phyloP scores from a whole-genome alignment of 202 grass and related monocot genomes.

The Setaria italica region DNA sequence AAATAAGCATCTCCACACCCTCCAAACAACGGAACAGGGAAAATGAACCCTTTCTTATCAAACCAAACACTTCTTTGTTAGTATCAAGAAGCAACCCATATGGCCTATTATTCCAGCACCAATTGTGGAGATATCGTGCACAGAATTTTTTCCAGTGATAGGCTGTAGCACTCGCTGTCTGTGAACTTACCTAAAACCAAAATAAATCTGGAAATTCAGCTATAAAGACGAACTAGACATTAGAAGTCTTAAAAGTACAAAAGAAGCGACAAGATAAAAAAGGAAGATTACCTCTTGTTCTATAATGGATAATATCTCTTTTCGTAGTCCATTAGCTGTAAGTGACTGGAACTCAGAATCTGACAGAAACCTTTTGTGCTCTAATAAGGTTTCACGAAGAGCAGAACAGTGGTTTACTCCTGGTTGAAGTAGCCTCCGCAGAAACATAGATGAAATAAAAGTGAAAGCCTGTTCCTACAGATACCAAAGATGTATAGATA shows the following conservation, averaged over 20 bases:
- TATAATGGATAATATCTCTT: constrained; percentile 87
- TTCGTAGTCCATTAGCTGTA: constrained; percentile 74
- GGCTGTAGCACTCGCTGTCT: constrained; percentile 58
- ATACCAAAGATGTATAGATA: constrained; percentile 41
- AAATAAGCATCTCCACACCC: constrained; percentile 75
- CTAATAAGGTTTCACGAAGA: constrained; percentile 80
- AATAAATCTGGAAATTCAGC: constrained; percentile 48
- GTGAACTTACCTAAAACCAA: constrained; percentile 68
- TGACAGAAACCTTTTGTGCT: constrained; percentile 88
- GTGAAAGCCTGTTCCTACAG: constrained; percentile 74
- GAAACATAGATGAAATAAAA: constrained; percentile 93
- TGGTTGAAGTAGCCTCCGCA: constrained; percentile 91
- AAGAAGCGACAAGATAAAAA: constrained; percentile 14
- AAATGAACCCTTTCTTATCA: constrained; percentile 88
- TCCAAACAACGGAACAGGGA: constrained; percentile 91
- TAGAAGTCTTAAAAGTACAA: constrained; percentile 28
- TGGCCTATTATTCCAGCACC: constrained; percentile 73
- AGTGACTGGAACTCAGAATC: constrained; percentile 84
- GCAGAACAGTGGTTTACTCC: constrained; percentile 83
- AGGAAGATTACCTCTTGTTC: constrained; percentile 74
- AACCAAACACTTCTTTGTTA: constrained; percentile 69
- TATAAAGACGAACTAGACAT: constrained; percentile 25
- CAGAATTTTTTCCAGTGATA: constrained; percentile 93
- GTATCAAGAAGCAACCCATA: constrained; percentile 87
- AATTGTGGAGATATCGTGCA: constrained; percentile 76